Evolutionary conservation across 2,329 filamentous ascomycete genomes (phyloP), one percentile per base, ranked within the genome.

Genomic region (Phialophora verrucosa): DNA sequence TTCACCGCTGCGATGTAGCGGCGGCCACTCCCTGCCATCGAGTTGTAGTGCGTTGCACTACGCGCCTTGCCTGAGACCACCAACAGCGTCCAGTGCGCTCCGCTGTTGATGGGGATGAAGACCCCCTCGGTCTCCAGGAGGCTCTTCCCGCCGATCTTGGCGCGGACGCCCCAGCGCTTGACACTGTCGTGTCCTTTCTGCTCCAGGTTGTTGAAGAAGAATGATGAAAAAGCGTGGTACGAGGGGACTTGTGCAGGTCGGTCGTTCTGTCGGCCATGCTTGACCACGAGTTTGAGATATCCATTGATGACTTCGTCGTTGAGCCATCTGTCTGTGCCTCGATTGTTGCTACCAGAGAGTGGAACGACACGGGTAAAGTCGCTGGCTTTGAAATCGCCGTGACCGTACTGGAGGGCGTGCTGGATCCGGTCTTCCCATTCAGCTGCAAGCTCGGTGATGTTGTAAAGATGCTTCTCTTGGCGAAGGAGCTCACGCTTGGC

Each of bases 31-130:
- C 76, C 75, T 3, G 78, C 77, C 35, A 84, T 69, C 3, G 79
- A 82, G 72, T 84, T 82, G 64, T 82, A 83, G 68, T 83, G 78
- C 62, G 83, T 81, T 61, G 83, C 81, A 1, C 77, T 79, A 49
- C 76, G 76, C 50, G 75, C 75, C 14, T 67, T 66, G 6, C 81
- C 82, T n/a, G 76, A 78, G 38, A 84, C 75, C 27, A 83, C 78
- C 59, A 81, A 74, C 12, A 84, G 72, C 4, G 81, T 83, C 82
- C 82, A 84, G 68, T 84, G 82, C n/a, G 71, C 67, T 23, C 72
- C 73, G 60, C 80, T 73, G 67, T 83, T 81, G 35, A 84, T 78
- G 0, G 82, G 82, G 20, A 83, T 76, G 67, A 82, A 83, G 23
- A 84, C 76, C 1, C 75, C 78, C 59, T 83, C 79, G 23, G 82